Evolutionary conservation across 2,329 filamentous ascomycete genomes (phyloP).

Genomic region (Lanzia echinophila): DNA sequence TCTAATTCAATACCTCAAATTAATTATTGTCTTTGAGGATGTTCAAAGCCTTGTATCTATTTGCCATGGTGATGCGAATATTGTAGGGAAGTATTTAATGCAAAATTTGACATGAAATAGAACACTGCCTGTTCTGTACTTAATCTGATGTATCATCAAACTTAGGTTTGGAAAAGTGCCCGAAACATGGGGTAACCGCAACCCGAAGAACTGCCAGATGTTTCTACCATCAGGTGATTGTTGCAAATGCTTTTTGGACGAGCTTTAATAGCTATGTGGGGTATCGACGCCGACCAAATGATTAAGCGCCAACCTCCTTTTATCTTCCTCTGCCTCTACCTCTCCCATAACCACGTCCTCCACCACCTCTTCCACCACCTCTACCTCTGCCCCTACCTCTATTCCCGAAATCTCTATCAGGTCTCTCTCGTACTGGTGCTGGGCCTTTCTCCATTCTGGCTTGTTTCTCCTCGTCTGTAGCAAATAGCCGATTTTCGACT

Average conservation of each 20-base stretch:
- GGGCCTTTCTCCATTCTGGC: conserved; percentile 54
- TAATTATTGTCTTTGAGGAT: too few relatives aligned
- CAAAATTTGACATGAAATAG: too few relatives aligned
- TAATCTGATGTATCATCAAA: too few relatives aligned
- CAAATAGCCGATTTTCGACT: conserved; percentile 69
- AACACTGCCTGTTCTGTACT: too few relatives aligned
- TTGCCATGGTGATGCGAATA: too few relatives aligned
- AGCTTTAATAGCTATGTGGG: conserved; percentile 2
- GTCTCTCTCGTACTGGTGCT: conserved; percentile 34
- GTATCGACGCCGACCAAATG: conserved; percentile 16
- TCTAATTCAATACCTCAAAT: neutral
- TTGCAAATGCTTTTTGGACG: too few relatives aligned
- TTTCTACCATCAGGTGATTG: too few relatives aligned
- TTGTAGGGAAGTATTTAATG: too few relatives aligned
- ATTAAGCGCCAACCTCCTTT: conserved; percentile 8
- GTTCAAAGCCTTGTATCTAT: too few relatives aligned
- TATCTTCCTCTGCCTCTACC: conserved; percentile 15
- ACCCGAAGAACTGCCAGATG: too few relatives aligned
- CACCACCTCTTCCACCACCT: conserved; percentile 32
- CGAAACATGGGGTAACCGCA: too few relatives aligned
- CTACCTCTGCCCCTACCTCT: conserved; percentile 29
- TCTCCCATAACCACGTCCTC: conserved; percentile 21
- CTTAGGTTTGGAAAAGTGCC: too few relatives aligned
- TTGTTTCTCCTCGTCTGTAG: conserved; percentile 62
- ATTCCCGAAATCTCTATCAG: conserved; percentile 22